Evolutionary conservation across 192 early-diverging fungal species (phyloP), one percentile per base, ranked within the genome.

Genomic region (Phycomyces nitens): DNA sequence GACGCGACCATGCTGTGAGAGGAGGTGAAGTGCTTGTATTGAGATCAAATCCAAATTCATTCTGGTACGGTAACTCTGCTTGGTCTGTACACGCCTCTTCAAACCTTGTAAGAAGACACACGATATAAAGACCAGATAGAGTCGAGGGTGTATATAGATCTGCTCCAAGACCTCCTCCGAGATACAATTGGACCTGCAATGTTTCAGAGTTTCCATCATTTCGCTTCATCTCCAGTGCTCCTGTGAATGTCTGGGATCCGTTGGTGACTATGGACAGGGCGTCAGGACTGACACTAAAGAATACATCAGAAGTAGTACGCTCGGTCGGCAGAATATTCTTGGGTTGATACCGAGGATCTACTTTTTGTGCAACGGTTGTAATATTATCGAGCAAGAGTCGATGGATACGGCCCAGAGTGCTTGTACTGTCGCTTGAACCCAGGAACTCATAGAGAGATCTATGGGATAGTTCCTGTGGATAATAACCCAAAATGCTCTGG

Each of bases 141-240:
- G 64, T 80, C 8, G 73, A 66, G 15, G 77, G 77, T 18, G 70
- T 60, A 7, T 56, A 58, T 3, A 83, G 62, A 47, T 84, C 77
- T 5, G 78, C 79, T 52, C 80, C 80, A 16, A 82, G 53, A 24
- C 83, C 83, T 50, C 83, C 83, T 23, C 83, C 83, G 16, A 84
- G 59, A 62, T 80, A 80, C 51, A 80, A 72, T 21, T 70, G 62
- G 1, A 77, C 59, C 23, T 69, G 69, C 42, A 77, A 80, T 5
- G 72, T 40, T 53, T 77, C 75, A 20, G 72, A 72, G 21, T 68
- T 67, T 8, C 82, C 80, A 58, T 65, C 70, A 16, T 65, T 72
- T 51, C 71, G 66, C 39, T 69, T 72, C 12, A 83, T 42, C 21
- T 73, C 55, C 29, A 83, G 27, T 21, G 74, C 56, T 10, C 80